Base-by-base conservation (phyloP, 306 rosid species). In the Luffa acutangula region DNA sequence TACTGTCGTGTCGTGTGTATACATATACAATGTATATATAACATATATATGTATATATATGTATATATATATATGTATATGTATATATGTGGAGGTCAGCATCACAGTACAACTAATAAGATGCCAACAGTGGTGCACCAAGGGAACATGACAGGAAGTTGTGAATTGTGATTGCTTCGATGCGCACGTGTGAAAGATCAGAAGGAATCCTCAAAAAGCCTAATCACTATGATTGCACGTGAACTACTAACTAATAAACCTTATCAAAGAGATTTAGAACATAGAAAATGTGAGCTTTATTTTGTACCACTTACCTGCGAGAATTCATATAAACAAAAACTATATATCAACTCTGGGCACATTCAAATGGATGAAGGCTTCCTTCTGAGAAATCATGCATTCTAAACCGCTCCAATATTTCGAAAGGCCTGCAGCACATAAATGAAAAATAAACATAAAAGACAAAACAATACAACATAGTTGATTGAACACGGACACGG, bases 321-420 rank as follows among this genome's bases (percentile, higher is more conserved):
- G 57, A 37, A 21, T 60, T 45, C 56, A 34, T 52, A 49, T 78
- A 6, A 57, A 77, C 80, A 58, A 57, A 39, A 75, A 42, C 54
- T n/a, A 39, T 11, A 37, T 39, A 77, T 89, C 88, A 96, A 89
- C 93, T 91, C 86, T 96, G 99, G 42, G 98, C 90, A 77, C 99
- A 96, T 87, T 93, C 98, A 84, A 95, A 95, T 34, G 99, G 99
- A 81, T 91, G 98, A 88, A 93, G 74, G 43, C 89, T 81, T 79
- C 99, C 99, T 88, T 96, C 99, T n/a, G 90, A 84, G 78, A 91
- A 90, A 59, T 93, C 99, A 1, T 88, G 96, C 93, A 88, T 93
- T 71, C 97, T 88, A 86, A 93, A 85, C 33, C 92, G 93, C 85
- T 96, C 97, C 71, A 93, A 83, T 79, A 95, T 84, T 80, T 90